Conservation (phyloP, 1,284 basidiomycete genomes). For the Mycena sp. region DNA sequence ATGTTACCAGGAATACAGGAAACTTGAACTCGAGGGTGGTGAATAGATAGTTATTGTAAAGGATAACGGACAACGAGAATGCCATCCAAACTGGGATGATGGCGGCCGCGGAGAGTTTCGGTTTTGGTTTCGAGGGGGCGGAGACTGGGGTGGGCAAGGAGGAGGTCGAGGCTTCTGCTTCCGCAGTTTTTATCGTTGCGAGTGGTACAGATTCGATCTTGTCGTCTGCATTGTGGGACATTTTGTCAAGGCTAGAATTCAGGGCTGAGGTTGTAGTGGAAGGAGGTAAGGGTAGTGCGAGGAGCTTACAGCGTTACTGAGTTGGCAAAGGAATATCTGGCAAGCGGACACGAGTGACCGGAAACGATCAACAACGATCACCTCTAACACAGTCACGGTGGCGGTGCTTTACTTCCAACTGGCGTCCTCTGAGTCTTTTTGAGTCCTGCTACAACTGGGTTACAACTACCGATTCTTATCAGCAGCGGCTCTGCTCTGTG, state of each 20-base stretch:
- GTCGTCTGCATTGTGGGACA: conserved; percentile 22
- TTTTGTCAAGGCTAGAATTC: not conserved
- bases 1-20: conserved; percentile 91
- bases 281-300: too few species aligned
- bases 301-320: too few species aligned
- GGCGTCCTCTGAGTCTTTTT: too few species aligned
- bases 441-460: too few species aligned
- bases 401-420: too few species aligned
- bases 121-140: conserved; percentile 52
- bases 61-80: conserved; percentile 91
- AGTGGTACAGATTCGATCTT: conserved; percentile 18
- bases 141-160: conserved; percentile 65
- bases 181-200: conserved; percentile 22
- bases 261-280: not conserved
- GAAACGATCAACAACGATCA: too few species aligned
- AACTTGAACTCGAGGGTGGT: conserved; percentile 84
- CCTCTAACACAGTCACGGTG: too few species aligned
- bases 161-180: conserved; percentile 7
- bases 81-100: conserved; percentile 93
- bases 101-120: conserved; percentile 64
- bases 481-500: too few species aligned
- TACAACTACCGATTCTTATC: too few species aligned
- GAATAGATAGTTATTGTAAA: conserved; percentile 97
- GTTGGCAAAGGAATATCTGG: too few species aligned
- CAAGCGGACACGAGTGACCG: too few species aligned